Evolutionary conservation across 108 stramenopile genomes (phyloP), one percentile per base, ranked within the genome.

Genomic region (Stephanodiscus minutulus): DNA sequence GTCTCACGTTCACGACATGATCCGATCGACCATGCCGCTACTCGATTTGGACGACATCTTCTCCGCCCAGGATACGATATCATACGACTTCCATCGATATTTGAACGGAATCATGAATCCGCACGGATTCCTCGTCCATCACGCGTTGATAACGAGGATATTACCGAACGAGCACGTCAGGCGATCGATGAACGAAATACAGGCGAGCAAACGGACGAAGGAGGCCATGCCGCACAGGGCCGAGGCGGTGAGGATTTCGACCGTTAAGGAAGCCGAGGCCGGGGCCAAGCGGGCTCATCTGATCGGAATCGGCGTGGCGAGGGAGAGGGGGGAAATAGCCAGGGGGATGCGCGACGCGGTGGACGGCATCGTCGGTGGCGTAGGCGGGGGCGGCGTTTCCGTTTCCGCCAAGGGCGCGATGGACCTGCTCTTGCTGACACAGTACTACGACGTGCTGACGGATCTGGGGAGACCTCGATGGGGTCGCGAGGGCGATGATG

Each of bases 121-220:
- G 46, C 84, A 83, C 43, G 82, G 83, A 25, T 86, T 68, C 57
- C 37, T 36, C 17, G 78, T 88, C 18, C 41, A 83, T 25, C 66
- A 71, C 24, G 84, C 88, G 18, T 76, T 93, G 8, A 69, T 93
- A 27, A 89, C 88, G 11, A 86, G 85, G 57, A 71, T 93, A 70
- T 61, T 65, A 10, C 92, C 92, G 17, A 83, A 86, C 58, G 24
- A 58, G 6, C 72, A 67, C 22, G 88, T 90, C 44, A 86, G 77
- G 74, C 67, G 70, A 28, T 81, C 87, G n/a, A 92, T 92, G 91
- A 92, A 92, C 66, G 89, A 89, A 66, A 88, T 92, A 65, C 87
- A 92, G 60, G 89, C 85, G 6, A 69, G 76, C 36, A 83, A 82
- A 60, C 49, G 85, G 33, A 56, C 84, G 61, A 81, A 84, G 49